Evolutionary conservation across 225 moss, liverwort and hornwort genomes (phyloP), one percentile per base, ranked within the genome.

Genomic region (Pleurozium schreberi): DNA sequence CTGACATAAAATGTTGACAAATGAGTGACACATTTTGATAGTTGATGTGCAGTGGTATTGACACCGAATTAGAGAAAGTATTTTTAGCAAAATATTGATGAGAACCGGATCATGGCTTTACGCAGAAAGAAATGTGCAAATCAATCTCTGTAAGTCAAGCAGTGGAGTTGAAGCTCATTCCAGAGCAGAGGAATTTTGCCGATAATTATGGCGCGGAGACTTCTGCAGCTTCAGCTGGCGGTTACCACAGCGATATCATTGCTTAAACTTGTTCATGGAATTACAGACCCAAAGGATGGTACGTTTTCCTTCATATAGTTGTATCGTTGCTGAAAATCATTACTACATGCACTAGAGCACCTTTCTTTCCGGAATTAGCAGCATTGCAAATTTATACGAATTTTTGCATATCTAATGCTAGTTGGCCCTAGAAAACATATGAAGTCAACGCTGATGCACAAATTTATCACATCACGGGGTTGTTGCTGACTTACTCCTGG

Each of bases 281-380:
- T n/a, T 64, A 94, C 92, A 58, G 83, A 94, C 67, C 75, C 92
- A 65, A 84, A 90, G 58, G 94, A 94, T 87, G 94, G 92, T 94
- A 89, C 52, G 73, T 57, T 33, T 64, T 57, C 57, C 65, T 34
- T 60, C 62, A 55, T 6, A 10, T n/a, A 49, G 6, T 84, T 36
- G 61, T 80, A 66, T 53, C 45, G 25, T 85, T 84, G 69, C 60
- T 71, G 50, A 74, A 88, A 71, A 38, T 80, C 18, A 53, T 38
- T 36, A 64, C 78, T 40, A 11, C 31, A 43, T 50, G 18, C 33
- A 66, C 33, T 22, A 42, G 58, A 73, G 47, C 30, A 30, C n/a
- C 34, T 84, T 85, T 45, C 36, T 86, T 61, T 75, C 38, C 61
- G 26, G 8, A 74, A 84, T 83, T 79, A 22, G 59, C 70, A 73